Base-by-base conservation (phyloP, 495 filamentous ascomycete genomes). In the Monascus purpureus region DNA sequence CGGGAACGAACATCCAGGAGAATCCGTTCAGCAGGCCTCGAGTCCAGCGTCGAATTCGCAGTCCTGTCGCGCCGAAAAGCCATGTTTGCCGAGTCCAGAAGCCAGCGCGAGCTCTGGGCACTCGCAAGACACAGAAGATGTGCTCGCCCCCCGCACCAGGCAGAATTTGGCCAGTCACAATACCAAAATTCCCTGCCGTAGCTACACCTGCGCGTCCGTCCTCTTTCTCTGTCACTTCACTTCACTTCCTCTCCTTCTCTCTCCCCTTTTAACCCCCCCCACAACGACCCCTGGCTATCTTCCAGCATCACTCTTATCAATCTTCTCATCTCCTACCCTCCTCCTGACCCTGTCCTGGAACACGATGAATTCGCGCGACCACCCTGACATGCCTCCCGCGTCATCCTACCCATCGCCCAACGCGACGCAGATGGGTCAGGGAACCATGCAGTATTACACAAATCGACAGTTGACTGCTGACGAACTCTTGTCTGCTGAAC, bases 331-430 rank as follows among this genome's bases (percentile, higher is more conserved):
- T 34, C 40, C 31, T 32, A 35, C 43, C 37, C 17, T 38, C 47
- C 33, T 37, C 40, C 42, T 44, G 38, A 46, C 43, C 44, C 32
- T 46, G 29, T 40, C 46, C 20, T 4, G 9, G 5, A 22, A 22
- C 20, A 22, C 20, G 17, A 65, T 65, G 61, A 65, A 65, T 40
- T 49, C 57, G 18, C 59, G 61, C 39, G 59, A 65, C 38, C 57
- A 61, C 29, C 54, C 57, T 32, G 61, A 65, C 38, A 56, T 65
- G 59, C 57, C 59, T 56, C 53, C 59, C 48, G 49, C 50, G 17
- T 49, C 51, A n/a, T 65, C 61, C 14, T 65, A 65, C 30, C 59
- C 61, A 5, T 64, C 60, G n/a, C 59, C 61, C 30, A 63, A 65
- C 38, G 50, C 55, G 32, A 59, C 59, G 49, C 61, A 65, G 46